Percentiles rank a stretch among this genome's conserved stretches.
These are phyloP conservation scores for Neodidymelliopsis sp. DNA, from an alignment of 2,329 filamentous ascomycete genomes.

Conservation along the genomic window DNA sequence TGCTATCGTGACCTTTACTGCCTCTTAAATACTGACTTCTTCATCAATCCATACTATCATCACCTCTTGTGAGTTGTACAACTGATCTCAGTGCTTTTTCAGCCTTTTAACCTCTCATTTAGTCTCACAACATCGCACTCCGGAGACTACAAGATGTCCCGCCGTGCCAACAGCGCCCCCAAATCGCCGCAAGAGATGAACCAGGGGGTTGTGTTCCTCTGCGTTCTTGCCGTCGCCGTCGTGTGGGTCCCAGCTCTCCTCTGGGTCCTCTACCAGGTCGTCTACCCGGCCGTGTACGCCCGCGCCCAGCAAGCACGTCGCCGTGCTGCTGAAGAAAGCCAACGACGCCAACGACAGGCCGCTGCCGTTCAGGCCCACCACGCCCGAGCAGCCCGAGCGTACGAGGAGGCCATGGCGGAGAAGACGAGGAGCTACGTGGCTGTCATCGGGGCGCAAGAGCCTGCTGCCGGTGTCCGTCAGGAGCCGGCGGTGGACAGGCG, in stretches of 20 bases:
- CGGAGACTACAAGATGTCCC: conserved; percentile 1
- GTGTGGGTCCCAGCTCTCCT: not conserved
- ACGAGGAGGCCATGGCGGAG: too few relatives aligned
- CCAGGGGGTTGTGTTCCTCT: not conserved
- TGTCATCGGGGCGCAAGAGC: not conserved
- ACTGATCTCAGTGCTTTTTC: not conserved
- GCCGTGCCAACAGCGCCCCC: not conserved
- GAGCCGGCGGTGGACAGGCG: not conserved
- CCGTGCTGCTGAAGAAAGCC: too few relatives aligned
- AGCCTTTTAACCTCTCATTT: not conserved
- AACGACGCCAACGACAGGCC: not conserved
- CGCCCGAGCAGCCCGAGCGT: too few relatives aligned
- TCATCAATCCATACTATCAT: not conserved
- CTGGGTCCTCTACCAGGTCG: not conserved
- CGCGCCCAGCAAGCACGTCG: not conserved
- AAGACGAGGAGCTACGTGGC: not conserved
- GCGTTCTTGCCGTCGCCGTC: not conserved
- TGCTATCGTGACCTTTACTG: not conserved
- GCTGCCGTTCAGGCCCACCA: not conserved
- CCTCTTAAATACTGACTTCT: not conserved
- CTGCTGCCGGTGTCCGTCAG: not conserved
- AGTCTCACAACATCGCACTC: not conserved
- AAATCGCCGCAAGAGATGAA: not conserved
- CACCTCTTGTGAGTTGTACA: too few relatives aligned
- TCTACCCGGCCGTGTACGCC: not conserved